phyloP scores from a whole-genome alignment of 177 flowering plant species.

The Tripterygium wilfordii region DNA sequence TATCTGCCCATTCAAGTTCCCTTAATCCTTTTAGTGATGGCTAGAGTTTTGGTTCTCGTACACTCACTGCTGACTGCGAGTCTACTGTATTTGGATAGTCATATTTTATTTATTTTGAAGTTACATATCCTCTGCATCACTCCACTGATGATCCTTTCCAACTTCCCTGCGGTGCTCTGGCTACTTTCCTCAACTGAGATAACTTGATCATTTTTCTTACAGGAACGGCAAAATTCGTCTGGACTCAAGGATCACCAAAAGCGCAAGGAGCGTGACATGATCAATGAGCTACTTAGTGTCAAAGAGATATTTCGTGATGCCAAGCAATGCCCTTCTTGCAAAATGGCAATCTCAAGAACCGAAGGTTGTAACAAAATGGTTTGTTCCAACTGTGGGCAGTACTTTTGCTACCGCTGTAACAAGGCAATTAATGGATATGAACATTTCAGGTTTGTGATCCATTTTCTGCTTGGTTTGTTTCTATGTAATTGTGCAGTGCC shows the following conservation, averaged over 20 bases:
- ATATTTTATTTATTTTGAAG: too few species aligned
- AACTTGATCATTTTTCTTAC: slow-evolving; percentile 21
- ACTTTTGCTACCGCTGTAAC: slow-evolving; percentile 73
- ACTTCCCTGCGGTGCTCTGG: too few species aligned
- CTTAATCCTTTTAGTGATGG: too few species aligned
- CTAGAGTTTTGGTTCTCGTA: too few species aligned
- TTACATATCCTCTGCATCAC: too few species aligned
- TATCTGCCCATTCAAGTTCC: too few species aligned
- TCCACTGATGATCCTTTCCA: too few species aligned
- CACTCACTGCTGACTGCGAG: too few species aligned
- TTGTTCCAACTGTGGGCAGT: slow-evolving; percentile 66
- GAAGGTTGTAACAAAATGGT: slow-evolving; percentile 95
- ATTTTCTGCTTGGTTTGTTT: neutral
- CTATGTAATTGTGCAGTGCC: neutral
- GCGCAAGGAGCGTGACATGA: slow-evolving; percentile 56
- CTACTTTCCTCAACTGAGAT: too few species aligned
- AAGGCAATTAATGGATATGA: slow-evolving; percentile 77
- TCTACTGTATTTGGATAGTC: too few species aligned
- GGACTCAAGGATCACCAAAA: slow-evolving; percentile 44
- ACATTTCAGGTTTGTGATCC: slow-evolving; percentile 60
- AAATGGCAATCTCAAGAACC: slow-evolving; percentile 69
- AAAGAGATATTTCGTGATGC: slow-evolving; percentile 59
- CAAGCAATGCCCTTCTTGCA: slow-evolving; percentile 86
- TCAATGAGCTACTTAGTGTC: slow-evolving; percentile 65
- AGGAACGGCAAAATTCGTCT: slow-evolving; percentile 76